These are phyloP conservation scores for Sisymbrium irio DNA, from an alignment of 345 rosid species.

Conservation along the genomic window DNA sequence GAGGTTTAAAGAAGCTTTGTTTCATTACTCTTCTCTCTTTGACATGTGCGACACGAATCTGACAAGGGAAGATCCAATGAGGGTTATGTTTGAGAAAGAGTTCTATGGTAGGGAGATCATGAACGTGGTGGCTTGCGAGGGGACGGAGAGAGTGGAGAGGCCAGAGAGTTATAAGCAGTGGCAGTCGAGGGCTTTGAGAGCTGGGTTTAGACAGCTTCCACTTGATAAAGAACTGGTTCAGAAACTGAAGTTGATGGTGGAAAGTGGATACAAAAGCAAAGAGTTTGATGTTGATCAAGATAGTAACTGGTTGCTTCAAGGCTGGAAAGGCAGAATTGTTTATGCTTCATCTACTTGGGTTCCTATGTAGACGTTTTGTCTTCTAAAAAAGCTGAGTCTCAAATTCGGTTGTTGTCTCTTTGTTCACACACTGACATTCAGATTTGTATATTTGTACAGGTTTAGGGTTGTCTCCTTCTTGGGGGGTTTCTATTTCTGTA, in stretches of 20 bases:
- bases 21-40: slow-evolving; percentile 62
- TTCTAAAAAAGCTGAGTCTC: slow-evolving; percentile 5
- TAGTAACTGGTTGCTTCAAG: slow-evolving; percentile 71
- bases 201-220: slow-evolving; percentile 62
- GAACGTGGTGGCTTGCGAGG: slow-evolving; percentile 75
- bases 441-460: slow-evolving; percentile 15
- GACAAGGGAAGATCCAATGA: slow-evolving; percentile 43
- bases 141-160: slow-evolving; percentile 71
- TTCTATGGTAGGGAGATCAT: slow-evolving; percentile 57
- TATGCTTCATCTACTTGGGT: slow-evolving; percentile 62
- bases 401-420: background rate
- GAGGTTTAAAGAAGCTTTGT: slow-evolving; percentile 69
- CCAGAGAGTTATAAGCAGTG: slow-evolving; percentile 87
- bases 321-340: slow-evolving; percentile 75
- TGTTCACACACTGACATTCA: background rate
- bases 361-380: slow-evolving; percentile 35
- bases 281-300: slow-evolving; percentile 62
- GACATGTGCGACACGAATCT: slow-evolving; percentile 55
- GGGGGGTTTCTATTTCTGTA: background rate
- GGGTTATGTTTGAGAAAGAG: slow-evolving; percentile 67
- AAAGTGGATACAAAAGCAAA: slow-evolving; percentile 40
- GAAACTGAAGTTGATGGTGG: slow-evolving; percentile 41
- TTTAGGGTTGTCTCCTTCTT: slow-evolving; percentile 4
- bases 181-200: slow-evolving; percentile 54
- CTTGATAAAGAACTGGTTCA: slow-evolving; percentile 41